These are phyloP conservation scores for Pisolithus marmoratus DNA, from an alignment of 768 basidiomycete genomes.

Conservation along the genomic window DNA sequence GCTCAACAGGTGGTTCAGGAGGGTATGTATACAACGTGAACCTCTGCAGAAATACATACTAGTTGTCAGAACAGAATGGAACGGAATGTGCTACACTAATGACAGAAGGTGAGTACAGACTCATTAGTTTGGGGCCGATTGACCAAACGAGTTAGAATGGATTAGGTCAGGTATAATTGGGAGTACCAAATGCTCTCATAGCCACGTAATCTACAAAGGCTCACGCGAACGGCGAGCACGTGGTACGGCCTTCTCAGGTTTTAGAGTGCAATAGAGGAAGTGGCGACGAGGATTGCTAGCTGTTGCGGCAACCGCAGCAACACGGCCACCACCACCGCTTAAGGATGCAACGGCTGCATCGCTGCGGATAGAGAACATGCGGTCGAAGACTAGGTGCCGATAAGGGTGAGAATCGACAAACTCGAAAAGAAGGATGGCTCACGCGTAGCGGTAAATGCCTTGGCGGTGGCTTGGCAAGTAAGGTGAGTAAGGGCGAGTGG, in stretches of 20 bases:
- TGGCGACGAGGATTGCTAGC: slow-evolving; percentile 74
- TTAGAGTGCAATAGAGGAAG: slow-evolving; percentile 77
- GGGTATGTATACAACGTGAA: slow-evolving; percentile 11
- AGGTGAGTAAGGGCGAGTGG: slow-evolving; percentile 83
- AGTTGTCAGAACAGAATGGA: background rate
- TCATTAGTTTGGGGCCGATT: no score
- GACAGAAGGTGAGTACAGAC: no score
- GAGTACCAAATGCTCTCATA: background rate
- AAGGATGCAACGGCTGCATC: slow-evolving; percentile 58
- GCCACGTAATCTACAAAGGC: slow-evolving; percentile 8
- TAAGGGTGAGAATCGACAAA: background rate
- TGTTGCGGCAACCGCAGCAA: slow-evolving; percentile 58
- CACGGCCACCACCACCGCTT: slow-evolving; percentile 44
- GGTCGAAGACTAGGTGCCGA: slow-evolving; percentile 61
- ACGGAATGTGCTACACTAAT: no score
- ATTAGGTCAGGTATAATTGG: background rate
- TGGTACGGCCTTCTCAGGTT: slow-evolving; percentile 44
- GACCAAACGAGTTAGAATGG: background rate
- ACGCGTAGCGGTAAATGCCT: slow-evolving; percentile 85
- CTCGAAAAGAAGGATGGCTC: slow-evolving; percentile 18
- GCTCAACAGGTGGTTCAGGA: slow-evolving; percentile 2
- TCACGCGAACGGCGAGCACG: slow-evolving; percentile 45
- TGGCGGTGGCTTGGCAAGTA: slow-evolving; percentile 83
- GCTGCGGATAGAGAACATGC: slow-evolving; percentile 82
- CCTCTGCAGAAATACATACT: slow-evolving; percentile 16